A percentile compares a stretch with the other conserved stretches of the same genome.
These are phyloP conservation scores for Capronia americana DNA, from an alignment of 2,329 filamentous ascomycete species.

Conservation along the genomic window DNA sequence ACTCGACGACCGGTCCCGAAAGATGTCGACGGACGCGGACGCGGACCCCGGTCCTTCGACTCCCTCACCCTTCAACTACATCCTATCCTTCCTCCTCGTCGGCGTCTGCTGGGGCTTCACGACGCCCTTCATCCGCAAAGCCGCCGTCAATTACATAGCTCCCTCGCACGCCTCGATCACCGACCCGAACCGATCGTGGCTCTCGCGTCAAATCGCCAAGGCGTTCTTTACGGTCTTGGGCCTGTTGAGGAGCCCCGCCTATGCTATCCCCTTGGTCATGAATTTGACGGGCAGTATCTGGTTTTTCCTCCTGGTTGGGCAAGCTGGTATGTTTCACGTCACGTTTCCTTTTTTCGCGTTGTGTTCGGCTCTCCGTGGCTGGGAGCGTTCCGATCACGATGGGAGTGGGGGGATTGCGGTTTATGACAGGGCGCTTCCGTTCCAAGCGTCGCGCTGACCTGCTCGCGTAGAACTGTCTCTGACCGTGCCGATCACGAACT, in stretches of 20 bases:
- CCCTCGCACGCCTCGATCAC: constrained; percentile 49
- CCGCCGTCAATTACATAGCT: constrained; percentile 76
- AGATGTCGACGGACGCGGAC: constrained; percentile 17
- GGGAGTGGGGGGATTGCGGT: too few species aligned
- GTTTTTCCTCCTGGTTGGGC: constrained; percentile 94
- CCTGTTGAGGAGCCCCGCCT: constrained; percentile 78
- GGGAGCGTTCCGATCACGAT: not conserved
- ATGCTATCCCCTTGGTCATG: constrained; percentile 81
- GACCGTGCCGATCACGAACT: constrained; percentile 94
- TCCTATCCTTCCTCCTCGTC: constrained; percentile 87
- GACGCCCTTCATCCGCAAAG: constrained; percentile 87
- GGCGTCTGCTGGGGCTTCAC: constrained; percentile 88
- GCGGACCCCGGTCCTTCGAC: constrained; percentile 36
- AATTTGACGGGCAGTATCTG: constrained; percentile 94
- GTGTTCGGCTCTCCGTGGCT: not conserved
- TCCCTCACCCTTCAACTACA: constrained; percentile 71
- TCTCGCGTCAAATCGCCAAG: constrained; percentile 67
- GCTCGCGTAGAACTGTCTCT: constrained; percentile 75
- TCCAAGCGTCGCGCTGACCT: not conserved
- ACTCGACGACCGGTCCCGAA: not conserved
- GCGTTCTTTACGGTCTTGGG: constrained; percentile 78
- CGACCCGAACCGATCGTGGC: constrained; percentile 57
- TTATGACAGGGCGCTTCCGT: not conserved
- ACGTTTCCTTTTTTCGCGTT: constrained; percentile 7
- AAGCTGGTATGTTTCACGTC: constrained; percentile 72